Evolutionary conservation across 805 yeast species (phyloP).

Genomic region (Blastobotrys peoriensis): DNA sequence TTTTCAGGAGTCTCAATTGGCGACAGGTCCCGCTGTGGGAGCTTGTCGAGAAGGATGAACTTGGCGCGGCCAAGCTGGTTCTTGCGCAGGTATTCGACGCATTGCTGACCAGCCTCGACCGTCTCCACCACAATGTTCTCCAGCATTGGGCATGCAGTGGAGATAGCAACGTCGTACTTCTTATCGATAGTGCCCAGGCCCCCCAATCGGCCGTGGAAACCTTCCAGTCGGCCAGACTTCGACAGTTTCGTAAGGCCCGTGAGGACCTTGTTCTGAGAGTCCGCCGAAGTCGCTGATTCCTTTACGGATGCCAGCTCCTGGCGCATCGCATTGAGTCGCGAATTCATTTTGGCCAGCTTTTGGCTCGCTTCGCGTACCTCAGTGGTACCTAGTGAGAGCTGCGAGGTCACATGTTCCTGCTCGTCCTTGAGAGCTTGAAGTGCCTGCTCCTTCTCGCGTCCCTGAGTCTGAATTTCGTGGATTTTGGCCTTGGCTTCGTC

Average conservation of each 20-base stretch:
- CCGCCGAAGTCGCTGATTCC: conserved; percentile 47
- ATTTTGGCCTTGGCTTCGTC: conserved; percentile 40
- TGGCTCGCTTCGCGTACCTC: conserved; percentile 47
- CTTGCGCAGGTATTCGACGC: conserved; percentile 77
- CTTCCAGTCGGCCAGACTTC: conserved; percentile 74
- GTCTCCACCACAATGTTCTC: conserved; percentile 91
- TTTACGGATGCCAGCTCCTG: conserved; percentile 64
- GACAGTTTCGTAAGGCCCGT: conserved; percentile 61
- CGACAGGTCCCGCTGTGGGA: conserved; percentile 54
- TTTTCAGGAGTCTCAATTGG: conserved; percentile 65
- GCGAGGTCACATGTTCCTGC: conserved; percentile 43
- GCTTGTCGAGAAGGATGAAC: conserved; percentile 72
- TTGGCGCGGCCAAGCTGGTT: conserved; percentile 84
- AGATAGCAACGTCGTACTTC: conserved; percentile 83
- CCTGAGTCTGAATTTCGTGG: conserved; percentile 41
- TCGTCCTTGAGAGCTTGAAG: conserved; percentile 43
- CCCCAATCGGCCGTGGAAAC: conserved; percentile 87
- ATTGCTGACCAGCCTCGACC: conserved; percentile 62
- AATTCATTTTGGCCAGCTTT: conserved; percentile 49
- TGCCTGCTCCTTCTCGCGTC: conserved; percentile 44
- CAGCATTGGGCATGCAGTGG: conserved; percentile 88
- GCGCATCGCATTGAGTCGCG: conserved; percentile 46
- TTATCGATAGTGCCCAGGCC: conserved; percentile 89
- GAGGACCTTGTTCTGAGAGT: conserved; percentile 70
- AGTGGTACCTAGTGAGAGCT: conserved; percentile 50